Evolutionary conservation across 495 filamentous ascomycete species (phyloP), one percentile per base, ranked within the genome.

Genomic region (Lasiosphaeria ovina): DNA sequence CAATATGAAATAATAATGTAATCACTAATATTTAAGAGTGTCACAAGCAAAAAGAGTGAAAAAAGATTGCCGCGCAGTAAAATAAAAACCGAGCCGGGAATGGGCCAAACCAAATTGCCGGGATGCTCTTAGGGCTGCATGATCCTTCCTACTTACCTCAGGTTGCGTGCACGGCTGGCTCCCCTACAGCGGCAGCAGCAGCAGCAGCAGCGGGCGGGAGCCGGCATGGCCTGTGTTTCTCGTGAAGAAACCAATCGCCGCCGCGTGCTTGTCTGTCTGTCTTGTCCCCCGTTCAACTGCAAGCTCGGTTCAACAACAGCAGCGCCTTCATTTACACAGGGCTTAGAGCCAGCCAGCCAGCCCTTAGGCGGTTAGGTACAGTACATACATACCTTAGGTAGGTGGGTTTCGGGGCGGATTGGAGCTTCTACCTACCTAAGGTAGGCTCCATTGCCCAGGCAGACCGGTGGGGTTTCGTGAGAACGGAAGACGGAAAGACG

Each of bases 191-290:
- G 24, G 24, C 24, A n/a, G n/a, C n/a, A n/a, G n/a, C n/a, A 6
- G 42, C 4, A 45, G 11, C 4, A 14, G 42, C 42, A 47, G 44
- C 8, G 38, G 16, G 16, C 12, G 16, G 4, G 12, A 14, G 7
- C 44, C 11, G 8, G 44, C 44, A 8, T 14, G 38, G 7, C 3
- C 14, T 42, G 16, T 5, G 11, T 5, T 2, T 5, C 44, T 47
- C 44, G 44, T 47, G 44, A 47, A 47, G 44, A 47, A 47, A n/a
- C 44, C 44, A 47, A 47, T 47, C 44, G 16, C 38, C 12, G 7
- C 12, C 12, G 8, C 5, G 44, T n/a, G 5, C 16, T 42, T 12
- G 12, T 8, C 8, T 11, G 12, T 14, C 44, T 47, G 16, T 14
- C 44, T 45, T 45, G 5, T 45, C 16, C 16, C 12, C 12, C 44